Base-by-base conservation (phyloP, 2,329 filamentous ascomycete species). In the Pseudopyricularia javanii region DNA sequence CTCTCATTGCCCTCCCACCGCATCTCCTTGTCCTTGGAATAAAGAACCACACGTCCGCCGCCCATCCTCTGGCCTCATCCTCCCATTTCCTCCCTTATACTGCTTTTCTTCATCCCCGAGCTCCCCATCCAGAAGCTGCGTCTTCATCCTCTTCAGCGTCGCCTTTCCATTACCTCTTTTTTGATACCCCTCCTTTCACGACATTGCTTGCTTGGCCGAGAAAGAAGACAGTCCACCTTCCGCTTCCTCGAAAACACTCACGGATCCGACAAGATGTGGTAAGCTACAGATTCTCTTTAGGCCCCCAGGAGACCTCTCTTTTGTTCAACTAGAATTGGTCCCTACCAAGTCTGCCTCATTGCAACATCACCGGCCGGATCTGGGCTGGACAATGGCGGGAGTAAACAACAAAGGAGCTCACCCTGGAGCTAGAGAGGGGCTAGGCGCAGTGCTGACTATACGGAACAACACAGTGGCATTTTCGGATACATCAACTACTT, bases 401-500 rank as follows among this genome's bases (percentile, higher is more conserved):
- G 5, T 9, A 30, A 30, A 9, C 28, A 30, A 30, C 28, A 30
- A 30, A 30, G 28, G 5, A 30, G 28, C 28, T 30, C 9, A 9
- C 9, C 28, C 9, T 30, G 9, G 28, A 30, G 28, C 28, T 30
- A 9, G 9, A 30, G 28, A 30, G 9, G 28, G 28, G 28, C 28
- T 30, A 30, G 28, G 40, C 30, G 47, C 47, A 48, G 26, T 49
- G n/a, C 47, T 49, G 24, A 49, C 28, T 5, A 26, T 15, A 49
- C 14, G 2, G 14, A 11, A 49, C 26, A 20, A 47, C 30, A 56
- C 59, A 91, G 88, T 84, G 88, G 88, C 71, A 94, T 93, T 73
- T 94, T 97, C 76, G 91, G 91, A 65, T 97, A 97, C 80, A 88
- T 97, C 77, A 97, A 97, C 78, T 97, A 97, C 75, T 78, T 97